These are phyloP conservation scores for Beauveria sp. DNA, from an alignment of 2,329 filamentous ascomycete genomes.

Conservation along the genomic window DNA sequence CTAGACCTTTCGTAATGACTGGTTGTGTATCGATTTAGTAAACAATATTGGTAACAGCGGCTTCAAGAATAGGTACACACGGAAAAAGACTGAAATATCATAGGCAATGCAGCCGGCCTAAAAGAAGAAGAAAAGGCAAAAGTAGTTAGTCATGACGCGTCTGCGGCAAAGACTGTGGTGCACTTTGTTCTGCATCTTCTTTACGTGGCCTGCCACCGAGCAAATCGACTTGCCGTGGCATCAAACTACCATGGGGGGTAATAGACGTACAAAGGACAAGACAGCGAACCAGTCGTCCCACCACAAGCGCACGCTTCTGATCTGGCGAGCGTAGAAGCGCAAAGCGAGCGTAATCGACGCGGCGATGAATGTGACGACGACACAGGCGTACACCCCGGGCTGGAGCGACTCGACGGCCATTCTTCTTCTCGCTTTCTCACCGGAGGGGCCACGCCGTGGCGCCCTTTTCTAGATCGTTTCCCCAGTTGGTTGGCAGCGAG, in stretches of 20 bases:
- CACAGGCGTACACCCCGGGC: slow-evolving; percentile 9
- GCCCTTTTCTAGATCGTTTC: too few species aligned
- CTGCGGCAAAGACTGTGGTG: neutral
- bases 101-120: slow-evolving; percentile 3
- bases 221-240: neutral
- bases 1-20: slow-evolving; percentile 11
- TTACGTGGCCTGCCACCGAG: too few species aligned
- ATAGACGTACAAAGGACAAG: slow-evolving; percentile 8
- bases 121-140: neutral
- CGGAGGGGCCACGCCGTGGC: neutral
- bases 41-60: neutral
- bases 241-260: neutral
- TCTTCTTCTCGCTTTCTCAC: neutral
- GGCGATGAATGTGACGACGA: neutral
- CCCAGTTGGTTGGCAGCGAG: neutral
- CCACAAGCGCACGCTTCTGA: slow-evolving; percentile 9
- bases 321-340: slow-evolving; percentile 12
- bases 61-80: neutral
- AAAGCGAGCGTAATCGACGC: slow-evolving; percentile 3
- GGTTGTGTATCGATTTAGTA: neutral
- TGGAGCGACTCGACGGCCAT: neutral
- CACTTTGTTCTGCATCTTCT: neutral
- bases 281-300: slow-evolving; percentile 14
- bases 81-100: slow-evolving; percentile 9
- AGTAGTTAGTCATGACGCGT: neutral